Conservation (phyloP, 208 protist species). For the Acanthamoeba healyi region DNA sequence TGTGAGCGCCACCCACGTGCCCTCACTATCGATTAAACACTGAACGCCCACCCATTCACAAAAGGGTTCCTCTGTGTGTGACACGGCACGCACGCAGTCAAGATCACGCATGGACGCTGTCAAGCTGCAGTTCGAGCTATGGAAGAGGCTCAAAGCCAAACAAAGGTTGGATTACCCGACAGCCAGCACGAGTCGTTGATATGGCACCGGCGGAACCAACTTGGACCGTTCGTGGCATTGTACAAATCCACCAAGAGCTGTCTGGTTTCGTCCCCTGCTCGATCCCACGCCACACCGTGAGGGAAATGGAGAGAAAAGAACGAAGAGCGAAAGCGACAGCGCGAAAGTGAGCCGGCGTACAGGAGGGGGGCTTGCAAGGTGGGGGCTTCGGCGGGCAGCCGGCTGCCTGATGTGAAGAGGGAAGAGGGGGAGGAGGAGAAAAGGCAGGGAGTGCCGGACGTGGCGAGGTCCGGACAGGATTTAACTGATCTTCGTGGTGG, state of each 20-base stretch:
- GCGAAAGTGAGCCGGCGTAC: background rate
- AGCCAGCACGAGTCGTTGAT: background rate
- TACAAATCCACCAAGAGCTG: background rate
- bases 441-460: background rate
- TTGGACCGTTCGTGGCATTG: background rate
- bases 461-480: background rate
- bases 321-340: background rate
- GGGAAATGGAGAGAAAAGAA: background rate
- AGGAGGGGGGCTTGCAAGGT: background rate
- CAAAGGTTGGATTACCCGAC: too few species aligned
- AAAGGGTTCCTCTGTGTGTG: too few species aligned
- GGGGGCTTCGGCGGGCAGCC: background rate
- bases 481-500: too few species aligned
- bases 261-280: background rate
- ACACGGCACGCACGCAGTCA: background rate
- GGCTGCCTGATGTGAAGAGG: background rate
- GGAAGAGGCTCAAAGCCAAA: too few species aligned
- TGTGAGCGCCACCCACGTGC: background rate
- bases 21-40: background rate
- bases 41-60: background rate
- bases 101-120: too few species aligned
- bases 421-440: background rate
- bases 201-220: background rate
- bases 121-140: too few species aligned
- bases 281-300: too few species aligned